Percentiles rank a stretch among this genome's conserved stretches.
Evolutionary conservation across 2,329 filamentous ascomycete genomes (phyloP).

Genomic region (Aspergillus alliaceus): DNA sequence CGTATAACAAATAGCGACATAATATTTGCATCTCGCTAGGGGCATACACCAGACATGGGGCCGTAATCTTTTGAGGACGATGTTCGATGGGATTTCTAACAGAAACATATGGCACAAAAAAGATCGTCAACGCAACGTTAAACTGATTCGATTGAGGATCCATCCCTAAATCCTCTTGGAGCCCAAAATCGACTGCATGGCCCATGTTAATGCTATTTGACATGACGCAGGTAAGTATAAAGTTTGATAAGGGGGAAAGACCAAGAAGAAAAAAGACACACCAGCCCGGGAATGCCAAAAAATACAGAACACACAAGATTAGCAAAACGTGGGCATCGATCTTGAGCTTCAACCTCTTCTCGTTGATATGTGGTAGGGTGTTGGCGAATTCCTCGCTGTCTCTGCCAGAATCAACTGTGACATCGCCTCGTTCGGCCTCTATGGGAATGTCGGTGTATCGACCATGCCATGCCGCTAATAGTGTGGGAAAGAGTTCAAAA

Average conservation of each 20-base stretch:
- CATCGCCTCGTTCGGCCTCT: not conserved
- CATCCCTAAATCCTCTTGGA: conserved; percentile 63
- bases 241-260: not conserved
- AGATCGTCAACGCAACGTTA: conserved; percentile 73
- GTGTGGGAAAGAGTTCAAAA: no score
- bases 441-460: not conserved
- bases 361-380: conserved; percentile 32
- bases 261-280: conserved; percentile 10
- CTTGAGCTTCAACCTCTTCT: conserved; percentile 62
- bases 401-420: not conserved
- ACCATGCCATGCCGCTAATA: not conserved
- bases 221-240: not conserved
- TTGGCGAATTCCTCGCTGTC: not conserved
- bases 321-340: conserved; percentile 70
- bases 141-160: conserved; percentile 51
- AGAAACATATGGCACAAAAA: conserved; percentile 74
- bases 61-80: conserved; percentile 66
- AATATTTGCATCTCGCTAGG: not conserved
- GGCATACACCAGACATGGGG: conserved; percentile 64
- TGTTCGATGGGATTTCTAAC: conserved; percentile 63
- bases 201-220: conserved; percentile 66
- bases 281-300: conserved; percentile 62
- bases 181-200: conserved; percentile 67
- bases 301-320: conserved; percentile 67
- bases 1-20: not conserved